A percentile compares a stretch with the other conserved stretches of the same genome.
These are phyloP conservation scores for Phytophthora brassicae DNA, from an alignment of 352 stramenopile genomes.

Conservation along the genomic window DNA sequence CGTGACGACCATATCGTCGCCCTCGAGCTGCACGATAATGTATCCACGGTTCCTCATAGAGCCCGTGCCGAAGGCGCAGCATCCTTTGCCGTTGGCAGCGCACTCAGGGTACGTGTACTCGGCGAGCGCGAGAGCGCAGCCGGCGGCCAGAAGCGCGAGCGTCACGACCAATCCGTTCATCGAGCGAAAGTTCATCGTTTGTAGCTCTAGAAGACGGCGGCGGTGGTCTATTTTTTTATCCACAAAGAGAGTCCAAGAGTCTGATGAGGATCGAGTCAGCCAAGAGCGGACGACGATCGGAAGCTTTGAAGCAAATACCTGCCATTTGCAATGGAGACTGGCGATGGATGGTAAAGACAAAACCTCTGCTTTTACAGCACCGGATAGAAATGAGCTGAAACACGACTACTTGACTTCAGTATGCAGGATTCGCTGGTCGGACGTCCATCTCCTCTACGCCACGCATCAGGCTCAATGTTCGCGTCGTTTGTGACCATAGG, in stretches of 20 bases:
- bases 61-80: conserved; percentile 54
- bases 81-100: conserved; percentile 38
- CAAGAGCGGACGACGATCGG: conserved; percentile 13
- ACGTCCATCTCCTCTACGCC: conserved; percentile 18
- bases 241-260: too few species aligned
- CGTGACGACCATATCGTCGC: conserved; percentile 62
- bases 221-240: too few species aligned
- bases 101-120: conserved; percentile 61
- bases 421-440: conserved; percentile 22
- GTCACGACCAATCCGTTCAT: conserved; percentile 26
- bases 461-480: too few species aligned
- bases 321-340: not conserved
- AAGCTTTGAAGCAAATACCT: conserved; percentile 4
- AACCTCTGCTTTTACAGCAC: not conserved
- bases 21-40: conserved; percentile 46
- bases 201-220: conserved; percentile 9
- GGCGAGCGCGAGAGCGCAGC: conserved; percentile 26
- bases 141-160: conserved; percentile 27
- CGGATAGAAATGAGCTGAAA: conserved; percentile 18
- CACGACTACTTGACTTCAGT: conserved; percentile 12
- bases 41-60: conserved; percentile 67
- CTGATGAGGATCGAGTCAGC: conserved; percentile 26
- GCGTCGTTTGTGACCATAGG: too few species aligned
- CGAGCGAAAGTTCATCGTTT: conserved; percentile 28
- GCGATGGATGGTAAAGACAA: conserved; percentile 24